Conservation (phyloP, 2,329 filamentous ascomycete species). For the Neospermospora avenae region DNA sequence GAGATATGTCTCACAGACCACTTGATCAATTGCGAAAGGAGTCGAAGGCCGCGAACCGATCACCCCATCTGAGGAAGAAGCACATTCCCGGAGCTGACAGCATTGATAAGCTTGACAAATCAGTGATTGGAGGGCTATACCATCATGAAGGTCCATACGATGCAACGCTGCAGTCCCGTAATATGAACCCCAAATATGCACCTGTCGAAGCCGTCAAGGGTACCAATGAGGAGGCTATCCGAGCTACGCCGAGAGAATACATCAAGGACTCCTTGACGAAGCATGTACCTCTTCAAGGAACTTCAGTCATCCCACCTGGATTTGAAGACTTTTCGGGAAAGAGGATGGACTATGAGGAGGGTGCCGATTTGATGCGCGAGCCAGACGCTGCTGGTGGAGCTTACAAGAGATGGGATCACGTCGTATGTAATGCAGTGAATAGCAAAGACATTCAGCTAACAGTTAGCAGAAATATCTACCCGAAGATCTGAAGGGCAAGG, state of each 20-base stretch:
- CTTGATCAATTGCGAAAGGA: conserved; percentile 65
- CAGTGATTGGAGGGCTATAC: conserved; percentile 60
- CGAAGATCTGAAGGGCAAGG: conserved; percentile 79
- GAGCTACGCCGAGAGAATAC: conserved; percentile 76
- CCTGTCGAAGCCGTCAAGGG: conserved; percentile 74
- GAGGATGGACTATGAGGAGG: conserved; percentile 76
- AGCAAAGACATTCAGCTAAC: conserved; percentile 3
- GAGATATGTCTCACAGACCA: conserved; percentile 62
- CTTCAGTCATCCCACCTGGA: conserved; percentile 73
- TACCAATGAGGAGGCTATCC: conserved; percentile 72
- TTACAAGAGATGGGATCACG: conserved; percentile 71
- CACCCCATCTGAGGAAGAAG: conserved; percentile 63
- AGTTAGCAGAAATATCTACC: conserved; percentile 60
- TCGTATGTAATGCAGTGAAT: conserved; percentile 53
- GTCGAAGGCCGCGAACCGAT: conserved; percentile 60
- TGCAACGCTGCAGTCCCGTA: conserved; percentile 72
- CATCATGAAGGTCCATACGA: conserved; percentile 93
- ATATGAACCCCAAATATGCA: conserved; percentile 58
- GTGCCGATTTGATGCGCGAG: conserved; percentile 81
- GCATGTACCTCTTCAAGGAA: conserved; percentile 79
- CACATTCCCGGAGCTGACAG: conserved; percentile 67
- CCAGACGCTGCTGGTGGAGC: conserved; percentile 63
- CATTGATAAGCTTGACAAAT: conserved; percentile 75
- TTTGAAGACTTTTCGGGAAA: conserved; percentile 56
- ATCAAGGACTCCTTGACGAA: conserved; percentile 68